These are phyloP conservation scores for Populus tremula DNA, from an alignment of 345 rosid genomes.

Conservation along the genomic window DNA sequence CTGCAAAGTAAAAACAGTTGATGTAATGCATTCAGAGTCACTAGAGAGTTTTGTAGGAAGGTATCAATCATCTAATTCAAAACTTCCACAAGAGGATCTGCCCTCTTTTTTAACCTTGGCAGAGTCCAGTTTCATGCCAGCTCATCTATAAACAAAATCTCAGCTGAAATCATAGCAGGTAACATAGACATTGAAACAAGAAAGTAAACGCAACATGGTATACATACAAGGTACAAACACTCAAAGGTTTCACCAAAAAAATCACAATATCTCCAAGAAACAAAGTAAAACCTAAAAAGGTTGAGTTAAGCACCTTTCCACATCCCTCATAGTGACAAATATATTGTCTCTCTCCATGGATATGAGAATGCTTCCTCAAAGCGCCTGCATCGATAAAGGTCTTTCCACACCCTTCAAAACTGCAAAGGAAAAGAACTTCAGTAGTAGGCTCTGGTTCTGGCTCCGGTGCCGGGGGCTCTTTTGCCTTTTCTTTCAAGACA, in stretches of 20 bases:
- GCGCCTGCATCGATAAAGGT: constrained; percentile 94
- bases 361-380: constrained; percentile 92
- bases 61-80: too few species aligned
- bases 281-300: neutral
- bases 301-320: constrained; percentile 60
- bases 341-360: constrained; percentile 92
- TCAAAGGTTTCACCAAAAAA: neutral
- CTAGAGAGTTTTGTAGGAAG: too few species aligned
- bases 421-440: constrained; percentile 94
- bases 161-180: neutral
- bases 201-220: neutral
- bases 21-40: too few species aligned
- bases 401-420: constrained; percentile 92
- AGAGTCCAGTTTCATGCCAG: too few species aligned
- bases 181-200: neutral
- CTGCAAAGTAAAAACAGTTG: too few species aligned
- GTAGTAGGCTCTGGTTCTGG: constrained; percentile 94
- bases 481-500: constrained; percentile 64
- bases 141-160: too few species aligned
- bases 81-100: too few species aligned
- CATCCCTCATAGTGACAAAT: constrained; percentile 75
- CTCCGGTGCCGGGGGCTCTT: constrained; percentile 65
- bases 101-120: too few species aligned
- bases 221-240: neutral
- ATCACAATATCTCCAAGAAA: neutral